Conservation (phyloP, 768 basidiomycete genomes). For the Amanita muscaria region DNA sequence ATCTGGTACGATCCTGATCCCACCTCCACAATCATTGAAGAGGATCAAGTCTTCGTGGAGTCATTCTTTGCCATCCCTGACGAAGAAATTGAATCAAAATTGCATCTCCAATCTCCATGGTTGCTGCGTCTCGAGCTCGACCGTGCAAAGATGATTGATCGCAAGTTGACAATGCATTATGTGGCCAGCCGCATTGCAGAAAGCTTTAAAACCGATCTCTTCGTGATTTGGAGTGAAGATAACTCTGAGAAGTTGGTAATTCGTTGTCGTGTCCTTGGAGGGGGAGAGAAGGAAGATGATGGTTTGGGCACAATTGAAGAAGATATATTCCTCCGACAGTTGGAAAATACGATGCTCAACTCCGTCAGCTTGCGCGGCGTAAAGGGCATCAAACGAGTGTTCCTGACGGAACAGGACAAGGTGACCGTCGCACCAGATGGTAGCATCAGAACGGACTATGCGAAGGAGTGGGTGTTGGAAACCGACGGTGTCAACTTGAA, state of each 20-base stretch:
- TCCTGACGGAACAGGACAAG: slow-evolving; percentile 84
- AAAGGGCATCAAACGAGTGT: slow-evolving; percentile 82
- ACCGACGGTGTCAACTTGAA: slow-evolving; percentile 96
- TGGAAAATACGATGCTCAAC: slow-evolving; percentile 95
- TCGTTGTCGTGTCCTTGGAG: slow-evolving; percentile 87
- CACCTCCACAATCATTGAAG: slow-evolving; percentile 88
- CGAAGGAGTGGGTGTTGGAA: slow-evolving; percentile 94
- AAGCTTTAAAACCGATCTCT: slow-evolving; percentile 91
- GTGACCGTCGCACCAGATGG: slow-evolving; percentile 58
- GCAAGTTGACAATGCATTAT: slow-evolving; percentile 90
- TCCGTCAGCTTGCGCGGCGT: slow-evolving; percentile 94
- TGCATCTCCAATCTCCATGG: slow-evolving; percentile 94
- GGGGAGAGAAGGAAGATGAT: slow-evolving; percentile 80
- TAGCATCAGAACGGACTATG: slow-evolving; percentile 48
- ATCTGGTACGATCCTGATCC: slow-evolving; percentile 98
- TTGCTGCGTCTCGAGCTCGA: slow-evolving; percentile 94
- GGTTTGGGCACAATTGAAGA: slow-evolving; percentile 71
- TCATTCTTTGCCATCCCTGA: slow-evolving; percentile 99
- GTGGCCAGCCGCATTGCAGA: slow-evolving; percentile 91
- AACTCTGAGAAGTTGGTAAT: slow-evolving; percentile 96
- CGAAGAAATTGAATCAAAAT: slow-evolving; percentile 85
- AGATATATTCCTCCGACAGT: slow-evolving; percentile 91
- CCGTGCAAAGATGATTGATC: slow-evolving; percentile 95
- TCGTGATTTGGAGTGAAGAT: slow-evolving; percentile 98
- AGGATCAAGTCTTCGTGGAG: slow-evolving; percentile 92